These are phyloP conservation scores for Macrotyloma uniflorum DNA, from an alignment of 306 rosid species.

Conservation along the genomic window DNA sequence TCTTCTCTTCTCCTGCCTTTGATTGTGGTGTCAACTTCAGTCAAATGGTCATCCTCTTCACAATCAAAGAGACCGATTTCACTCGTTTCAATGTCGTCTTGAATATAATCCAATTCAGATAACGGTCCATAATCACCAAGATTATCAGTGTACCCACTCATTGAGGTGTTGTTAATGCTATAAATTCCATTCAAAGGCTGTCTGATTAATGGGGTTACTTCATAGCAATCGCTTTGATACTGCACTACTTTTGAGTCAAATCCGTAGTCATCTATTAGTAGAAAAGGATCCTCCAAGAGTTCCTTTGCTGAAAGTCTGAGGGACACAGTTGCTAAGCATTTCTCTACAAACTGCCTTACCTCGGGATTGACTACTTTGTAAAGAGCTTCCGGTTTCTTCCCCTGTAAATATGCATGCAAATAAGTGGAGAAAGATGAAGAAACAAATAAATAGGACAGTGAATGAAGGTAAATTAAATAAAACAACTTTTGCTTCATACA, in stretches of 20 bases:
- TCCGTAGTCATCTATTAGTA: conserved; percentile 70
- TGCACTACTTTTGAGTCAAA: conserved; percentile 51
- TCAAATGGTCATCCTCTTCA: conserved; percentile 72
- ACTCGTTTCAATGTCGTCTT: conserved; percentile 45
- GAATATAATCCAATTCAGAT: conserved; percentile 51
- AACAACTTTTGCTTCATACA: conserved; percentile 51
- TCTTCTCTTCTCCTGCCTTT: conserved; percentile 76
- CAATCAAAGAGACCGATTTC: conserved; percentile 73
- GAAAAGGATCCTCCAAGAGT: conserved; percentile 87
- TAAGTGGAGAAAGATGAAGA: conserved; percentile 24
- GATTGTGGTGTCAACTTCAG: conserved; percentile 67
- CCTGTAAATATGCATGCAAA: conserved; percentile 51
- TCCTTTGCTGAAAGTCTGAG: conserved; percentile 82
- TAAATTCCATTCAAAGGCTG: conserved; percentile 56
- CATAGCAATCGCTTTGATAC: conserved; percentile 60
- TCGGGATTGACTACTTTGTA: conserved; percentile 76
- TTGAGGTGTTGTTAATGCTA: conserved; percentile 42
- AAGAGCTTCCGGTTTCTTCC: conserved; percentile 83
- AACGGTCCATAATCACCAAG: conserved; percentile 56
- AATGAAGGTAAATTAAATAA: not conserved
- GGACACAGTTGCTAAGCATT: conserved; percentile 84
- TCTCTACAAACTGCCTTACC: conserved; percentile 78
- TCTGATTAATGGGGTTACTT: conserved; percentile 52
- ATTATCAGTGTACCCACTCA: conserved; percentile 52
- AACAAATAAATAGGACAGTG: conserved; percentile 2